Base-by-base conservation (phyloP, 768 basidiomycete genomes). In the Rhodocollybia butyracea region DNA sequence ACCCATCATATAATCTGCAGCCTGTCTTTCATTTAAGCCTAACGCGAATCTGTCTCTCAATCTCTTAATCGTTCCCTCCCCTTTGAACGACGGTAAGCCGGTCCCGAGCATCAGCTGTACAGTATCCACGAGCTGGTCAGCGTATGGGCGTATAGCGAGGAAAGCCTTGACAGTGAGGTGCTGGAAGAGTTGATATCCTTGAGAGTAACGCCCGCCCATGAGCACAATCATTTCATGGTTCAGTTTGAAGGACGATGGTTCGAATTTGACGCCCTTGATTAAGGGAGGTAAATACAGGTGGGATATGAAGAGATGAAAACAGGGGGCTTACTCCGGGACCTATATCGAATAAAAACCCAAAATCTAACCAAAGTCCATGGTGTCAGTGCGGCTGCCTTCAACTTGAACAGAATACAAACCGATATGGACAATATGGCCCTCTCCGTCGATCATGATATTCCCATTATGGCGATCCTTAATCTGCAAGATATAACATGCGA, bases 381-480 rank as follows among this genome's bases (percentile, higher is more conserved):
- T 56, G 15, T 60, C n/a, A 53, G 51, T 7, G 13, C 13, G 12
- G 2, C 10, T 17, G 41, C 31, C 6, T 34, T 26, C 26, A 31
- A 12, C 36, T 22, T 12, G 30, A 13, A 26, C n/a, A 46, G 27
- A 43, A 27, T 1, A 11, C 86, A 40, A 56, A 94, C 94, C 96
- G 61, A 99, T 83, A 68, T 99, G 97, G 3, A 98, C 82, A 56
- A 99, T 96, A 67, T 98, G 95, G 0, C 97, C 97, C 57, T 95
- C 91, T 2, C 89, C 94, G 67, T 98, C 97, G 57, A 99, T 95
- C 96, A 99, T 98, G 67, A 99, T 98, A 68, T 99, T 99, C 27
- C 97, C 97, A 65, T 99, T 99, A 69, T 99, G 97, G 36, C 97
- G 76, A 67, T 99, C 97, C 73, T 99, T 99, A 75, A 99, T 95